Evolutionary conservation across 2,329 filamentous ascomycete genomes (phyloP), one percentile per base, ranked within the genome.

Genomic region (Diaporthe sp.): DNA sequence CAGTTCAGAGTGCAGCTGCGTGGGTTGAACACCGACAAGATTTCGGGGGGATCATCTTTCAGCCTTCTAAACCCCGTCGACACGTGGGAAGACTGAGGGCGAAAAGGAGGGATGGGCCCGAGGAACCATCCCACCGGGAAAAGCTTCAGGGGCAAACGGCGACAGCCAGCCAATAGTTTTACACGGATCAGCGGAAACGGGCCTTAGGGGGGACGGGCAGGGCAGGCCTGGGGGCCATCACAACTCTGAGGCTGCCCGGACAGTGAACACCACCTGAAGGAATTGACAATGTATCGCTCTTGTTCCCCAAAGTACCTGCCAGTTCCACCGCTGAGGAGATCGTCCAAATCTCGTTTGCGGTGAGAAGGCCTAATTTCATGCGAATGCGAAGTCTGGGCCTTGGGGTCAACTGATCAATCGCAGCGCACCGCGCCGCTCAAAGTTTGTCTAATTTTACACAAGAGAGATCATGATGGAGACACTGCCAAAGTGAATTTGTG

Each of bases 111-210:
- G 64, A 68, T 68, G 64, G 47, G 47, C 47, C 64, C 64, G 45
- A 54, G 47, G 64, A 68, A 68, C 64, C 64, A 68, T 40, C 64
- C 47, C n/a, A 38, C 64, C 33, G 64, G 61, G 64, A 68, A 68
- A 68, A 68, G 64, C 64, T 54, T 54, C 47, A 54, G 64, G 64
- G 64, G 47, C 22, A 54, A 68, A 30, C 47, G 40, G 40, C 45
- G 13, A 33, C 17, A 19, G 55, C 69, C 45, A 60, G 69, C 69
- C 69, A 72, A 72, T 72, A 47, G 69, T 64, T 30, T 72, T 72
- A 72, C 57, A 72, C 35, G 54, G 45, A 54, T 72, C 45, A 38
- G 22, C 40, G 6, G 22, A 19, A 35, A 28, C 30, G 57, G 69
- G 55, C 55, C 28, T n/a, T 17, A n/a, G 22, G 54, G 40, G 17